phyloP scores from a whole-genome alignment of 163 green algal genomes.

The Chlorella variabilis region DNA sequence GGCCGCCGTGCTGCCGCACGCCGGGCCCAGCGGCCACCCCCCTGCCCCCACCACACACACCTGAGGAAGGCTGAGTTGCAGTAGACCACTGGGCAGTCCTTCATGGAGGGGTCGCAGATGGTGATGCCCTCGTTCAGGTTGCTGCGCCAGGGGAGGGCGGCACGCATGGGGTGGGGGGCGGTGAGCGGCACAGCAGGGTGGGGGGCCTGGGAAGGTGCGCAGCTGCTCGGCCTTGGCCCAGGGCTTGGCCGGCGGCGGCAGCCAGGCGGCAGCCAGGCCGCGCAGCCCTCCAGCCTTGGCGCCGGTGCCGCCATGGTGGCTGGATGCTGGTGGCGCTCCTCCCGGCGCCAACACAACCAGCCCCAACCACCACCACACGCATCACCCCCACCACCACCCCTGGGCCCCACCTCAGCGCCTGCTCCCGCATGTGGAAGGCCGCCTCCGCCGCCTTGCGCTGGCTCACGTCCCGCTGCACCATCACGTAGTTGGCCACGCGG shows the following conservation, averaged over 20 bases:
- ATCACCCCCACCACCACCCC: too few relatives aligned
- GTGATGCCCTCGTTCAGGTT: slow-evolving; percentile 70
- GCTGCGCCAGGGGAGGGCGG: not conserved
- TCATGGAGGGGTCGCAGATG: slow-evolving; percentile 92
- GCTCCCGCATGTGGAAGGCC: slow-evolving; percentile 33
- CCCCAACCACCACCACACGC: too few relatives aligned
- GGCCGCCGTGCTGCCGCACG: not conserved
- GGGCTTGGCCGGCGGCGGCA: too few relatives aligned
- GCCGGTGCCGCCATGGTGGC: too few relatives aligned
- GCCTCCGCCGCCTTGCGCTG: slow-evolving; percentile 63
- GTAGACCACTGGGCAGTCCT: slow-evolving; percentile 98
- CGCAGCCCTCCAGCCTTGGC: too few relatives aligned
- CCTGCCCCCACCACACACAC: slow-evolving; percentile 14
- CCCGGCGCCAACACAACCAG: too few relatives aligned
- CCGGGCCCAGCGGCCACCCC: not conserved
- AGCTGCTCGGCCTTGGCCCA: too few relatives aligned
- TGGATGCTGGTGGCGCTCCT: too few relatives aligned
- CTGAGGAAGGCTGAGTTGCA: slow-evolving; percentile 92
- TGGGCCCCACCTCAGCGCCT: slow-evolving; percentile 38
- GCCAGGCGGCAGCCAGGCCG: too few relatives aligned
- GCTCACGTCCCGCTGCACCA: slow-evolving; percentile 75
- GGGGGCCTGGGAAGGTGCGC: too few relatives aligned
- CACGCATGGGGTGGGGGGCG: too few relatives aligned
- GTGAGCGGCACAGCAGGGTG: too few relatives aligned
- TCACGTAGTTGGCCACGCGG: slow-evolving; percentile 72